Conservation (phyloP, 805 yeast species). For the Myxozyma vanderwaltii region DNA sequence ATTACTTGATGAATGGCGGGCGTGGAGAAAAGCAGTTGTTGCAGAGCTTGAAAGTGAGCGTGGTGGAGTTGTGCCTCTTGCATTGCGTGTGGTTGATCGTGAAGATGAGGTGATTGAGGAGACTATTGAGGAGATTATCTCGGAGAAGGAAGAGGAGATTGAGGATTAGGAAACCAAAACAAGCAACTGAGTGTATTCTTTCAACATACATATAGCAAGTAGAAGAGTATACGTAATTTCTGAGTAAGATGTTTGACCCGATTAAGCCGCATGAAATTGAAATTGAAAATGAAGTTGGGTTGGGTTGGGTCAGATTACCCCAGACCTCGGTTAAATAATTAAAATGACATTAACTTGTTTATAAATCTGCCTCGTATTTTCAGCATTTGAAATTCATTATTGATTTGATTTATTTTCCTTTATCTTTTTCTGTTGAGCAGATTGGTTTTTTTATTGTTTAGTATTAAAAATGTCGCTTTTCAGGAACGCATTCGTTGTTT, state of each 20-base stretch:
- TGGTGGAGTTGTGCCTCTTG: conserved; percentile 47
- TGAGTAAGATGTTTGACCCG: background rate
- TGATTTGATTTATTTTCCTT: background rate
- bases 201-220: no score
- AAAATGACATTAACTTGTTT: background rate
- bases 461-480: background rate
- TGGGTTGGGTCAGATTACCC: background rate
- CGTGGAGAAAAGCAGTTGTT: conserved; percentile 64
- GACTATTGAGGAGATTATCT: conserved; percentile 60
- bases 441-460: no score
- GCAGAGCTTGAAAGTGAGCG: conserved; percentile 51
- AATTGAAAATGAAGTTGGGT: no score
- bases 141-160: conserved; percentile 50
- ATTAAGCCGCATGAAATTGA: background rate
- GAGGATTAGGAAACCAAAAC: conserved; percentile 24
- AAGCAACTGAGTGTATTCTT: background rate
- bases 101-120: conserved; percentile 71
- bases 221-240: no score
- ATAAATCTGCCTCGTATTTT: background rate
- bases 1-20: conserved; percentile 80
- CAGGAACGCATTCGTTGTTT: conserved; percentile 70
- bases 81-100: conserved; percentile 42
- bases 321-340: background rate
- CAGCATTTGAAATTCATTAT: no score
- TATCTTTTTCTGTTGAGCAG: background rate